These are phyloP conservation scores for Eucalyptus grandis DNA, from an alignment of 345 rosid genomes.

Conservation along the genomic window DNA sequence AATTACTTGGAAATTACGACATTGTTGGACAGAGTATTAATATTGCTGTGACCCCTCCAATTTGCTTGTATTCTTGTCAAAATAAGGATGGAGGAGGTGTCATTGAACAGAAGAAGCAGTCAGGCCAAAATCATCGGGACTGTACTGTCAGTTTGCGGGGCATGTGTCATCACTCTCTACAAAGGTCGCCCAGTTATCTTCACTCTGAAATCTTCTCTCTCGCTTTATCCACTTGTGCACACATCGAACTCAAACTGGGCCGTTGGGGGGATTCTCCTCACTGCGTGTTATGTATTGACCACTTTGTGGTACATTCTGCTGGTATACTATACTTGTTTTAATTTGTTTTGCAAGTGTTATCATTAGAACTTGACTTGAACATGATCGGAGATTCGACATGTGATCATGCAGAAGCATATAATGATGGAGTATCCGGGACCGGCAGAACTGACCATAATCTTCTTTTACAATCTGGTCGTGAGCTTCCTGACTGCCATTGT, in stretches of 20 bases:
- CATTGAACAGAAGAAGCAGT: constrained; percentile 6
- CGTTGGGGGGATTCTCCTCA: constrained; percentile 23
- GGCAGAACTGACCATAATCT: constrained; percentile 10
- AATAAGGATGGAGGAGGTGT: constrained; percentile 27
- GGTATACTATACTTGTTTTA: neutral
- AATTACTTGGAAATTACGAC: neutral
- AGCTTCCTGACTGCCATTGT: constrained; percentile 5
- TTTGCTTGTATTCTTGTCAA: neutral
- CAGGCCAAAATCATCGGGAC: constrained; percentile 32
- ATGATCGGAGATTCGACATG: neutral
- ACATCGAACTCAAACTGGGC: constrained; percentile 29
- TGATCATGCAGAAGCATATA: neutral
- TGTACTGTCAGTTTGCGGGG: constrained; percentile 25
- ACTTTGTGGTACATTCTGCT: constrained; percentile 11
- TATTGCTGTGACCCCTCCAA: neutral
- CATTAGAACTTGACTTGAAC: neutral
- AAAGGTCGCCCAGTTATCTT: constrained; percentile 17
- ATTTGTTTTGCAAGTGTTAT: neutral
- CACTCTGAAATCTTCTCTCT: neutral
- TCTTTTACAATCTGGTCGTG: constrained; percentile 11
- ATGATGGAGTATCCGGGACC: constrained; percentile 11
- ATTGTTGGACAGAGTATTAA: neutral
- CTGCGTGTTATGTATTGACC: constrained; percentile 5
- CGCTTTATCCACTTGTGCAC: neutral
- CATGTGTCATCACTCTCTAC: constrained; percentile 31